A percentile compares a stretch with the other conserved stretches of the same genome.
Conservation (phyloP, 2,329 filamentous ascomycete species). For the Furcasterigmium sp. region DNA sequence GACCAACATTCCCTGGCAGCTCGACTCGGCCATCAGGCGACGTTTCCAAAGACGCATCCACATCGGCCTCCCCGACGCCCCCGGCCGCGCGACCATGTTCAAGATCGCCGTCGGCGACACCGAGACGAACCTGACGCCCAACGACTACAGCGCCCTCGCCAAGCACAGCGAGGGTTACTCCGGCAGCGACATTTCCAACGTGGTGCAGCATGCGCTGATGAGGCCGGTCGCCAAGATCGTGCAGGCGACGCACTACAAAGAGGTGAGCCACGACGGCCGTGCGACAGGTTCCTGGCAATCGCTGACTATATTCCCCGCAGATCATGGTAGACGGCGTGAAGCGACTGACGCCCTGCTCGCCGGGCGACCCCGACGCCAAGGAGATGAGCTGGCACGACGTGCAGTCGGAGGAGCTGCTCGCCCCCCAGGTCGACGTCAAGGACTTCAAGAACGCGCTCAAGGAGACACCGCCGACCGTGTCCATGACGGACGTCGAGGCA, state of each 20-base stretch:
- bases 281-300: not conserved
- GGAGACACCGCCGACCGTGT: slow-evolving; percentile 83
- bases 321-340: slow-evolving; percentile 62
- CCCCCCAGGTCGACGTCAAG: slow-evolving; percentile 80
- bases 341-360: slow-evolving; percentile 86
- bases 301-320: slow-evolving; percentile 35
- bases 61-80: slow-evolving; percentile 83
- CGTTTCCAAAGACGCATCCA: slow-evolving; percentile 96
- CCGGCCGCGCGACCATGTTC: slow-evolving; percentile 90
- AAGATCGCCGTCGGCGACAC: slow-evolving; percentile 91
- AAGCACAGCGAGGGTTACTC: slow-evolving; percentile 89
- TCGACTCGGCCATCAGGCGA: slow-evolving; percentile 90
- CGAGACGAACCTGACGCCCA: slow-evolving; percentile 72
- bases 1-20: slow-evolving; percentile 98
- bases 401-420: slow-evolving; percentile 75
- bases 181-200: slow-evolving; percentile 91
- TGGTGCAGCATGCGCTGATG: slow-evolving; percentile 95
- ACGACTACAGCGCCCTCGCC: slow-evolving; percentile 76
- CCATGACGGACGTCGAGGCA: slow-evolving; percentile 72
- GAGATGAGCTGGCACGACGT: slow-evolving; percentile 95
- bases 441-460: slow-evolving; percentile 94
- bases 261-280: slow-evolving; percentile 47
- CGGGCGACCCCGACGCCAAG: slow-evolving; percentile 75
- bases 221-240: slow-evolving; percentile 95
- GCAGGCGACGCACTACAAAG: slow-evolving; percentile 96